These are phyloP conservation scores for Exobasidium cylindrosporum DNA, from an alignment of 1,284 basidiomycete species.

Conservation along the genomic window DNA sequence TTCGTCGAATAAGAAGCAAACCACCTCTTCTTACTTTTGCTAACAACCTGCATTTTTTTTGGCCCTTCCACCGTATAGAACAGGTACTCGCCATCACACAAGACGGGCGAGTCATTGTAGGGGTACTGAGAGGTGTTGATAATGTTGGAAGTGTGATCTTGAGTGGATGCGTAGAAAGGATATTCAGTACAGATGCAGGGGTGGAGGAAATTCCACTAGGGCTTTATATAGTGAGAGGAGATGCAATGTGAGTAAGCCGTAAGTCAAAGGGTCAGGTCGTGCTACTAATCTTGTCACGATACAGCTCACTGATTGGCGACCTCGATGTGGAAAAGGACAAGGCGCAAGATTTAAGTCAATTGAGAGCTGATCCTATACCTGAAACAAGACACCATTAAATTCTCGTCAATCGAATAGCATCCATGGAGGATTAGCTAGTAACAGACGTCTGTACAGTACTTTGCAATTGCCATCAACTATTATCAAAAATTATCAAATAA, in stretches of 20 bases:
- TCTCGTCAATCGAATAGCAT: too few species aligned
- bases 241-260: slow-evolving; percentile 83
- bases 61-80: slow-evolving; percentile 35
- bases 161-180: slow-evolving; percentile 41
- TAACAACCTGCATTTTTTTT: background rate
- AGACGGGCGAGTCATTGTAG: slow-evolving; percentile 76
- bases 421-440: too few species aligned
- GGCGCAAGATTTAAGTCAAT: slow-evolving; percentile 71
- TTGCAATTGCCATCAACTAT: too few species aligned
- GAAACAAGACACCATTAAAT: slow-evolving; percentile 32
- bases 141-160: slow-evolving; percentile 46
- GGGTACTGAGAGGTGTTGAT: slow-evolving; percentile 45
- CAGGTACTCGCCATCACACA: slow-evolving; percentile 83
- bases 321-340: slow-evolving; percentile 81
- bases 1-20: background rate
- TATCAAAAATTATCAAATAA: too few species aligned
- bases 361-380: slow-evolving; percentile 82
- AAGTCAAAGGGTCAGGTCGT: background rate
- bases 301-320: slow-evolving; percentile 85
- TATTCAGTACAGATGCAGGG: slow-evolving; percentile 66
- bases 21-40: background rate
- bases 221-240: slow-evolving; percentile 92
- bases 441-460: too few species aligned
- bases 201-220: slow-evolving; percentile 95
- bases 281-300: background rate